A percentile compares a stretch with the other conserved stretches of the same genome.
Conservation (phyloP, 106 monocot species). For the Dactylorhiza incarnata region DNA sequence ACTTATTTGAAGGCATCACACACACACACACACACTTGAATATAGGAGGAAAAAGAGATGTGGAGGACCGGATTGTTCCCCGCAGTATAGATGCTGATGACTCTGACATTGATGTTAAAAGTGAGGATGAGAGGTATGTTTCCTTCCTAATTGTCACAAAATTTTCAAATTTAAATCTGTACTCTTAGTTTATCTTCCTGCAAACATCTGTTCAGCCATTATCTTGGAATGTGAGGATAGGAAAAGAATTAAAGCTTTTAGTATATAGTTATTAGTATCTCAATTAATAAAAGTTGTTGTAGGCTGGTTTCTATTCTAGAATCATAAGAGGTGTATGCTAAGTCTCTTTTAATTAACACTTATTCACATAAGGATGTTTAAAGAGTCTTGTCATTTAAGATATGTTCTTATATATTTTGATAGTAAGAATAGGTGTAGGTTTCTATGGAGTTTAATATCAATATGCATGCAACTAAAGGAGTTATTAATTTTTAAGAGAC, state of each 20-base stretch:
- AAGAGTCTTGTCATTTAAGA: background rate
- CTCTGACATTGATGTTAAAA: conserved; percentile 83
- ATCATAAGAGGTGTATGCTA: background rate
- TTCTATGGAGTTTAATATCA: background rate
- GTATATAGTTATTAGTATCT: background rate
- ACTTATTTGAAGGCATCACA: background rate
- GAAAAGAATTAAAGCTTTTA: background rate
- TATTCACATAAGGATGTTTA: background rate
- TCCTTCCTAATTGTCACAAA: background rate
- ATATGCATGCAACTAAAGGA: background rate
- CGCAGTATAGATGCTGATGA: conserved; percentile 91
- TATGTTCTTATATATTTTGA: background rate
- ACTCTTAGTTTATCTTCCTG: too few species aligned
- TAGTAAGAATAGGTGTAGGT: background rate
- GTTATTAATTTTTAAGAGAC: background rate
- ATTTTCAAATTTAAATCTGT: background rate
- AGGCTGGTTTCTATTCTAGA: conserved; percentile 1
- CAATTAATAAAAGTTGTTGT: background rate
- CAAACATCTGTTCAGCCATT: background rate
- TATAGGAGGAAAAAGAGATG: conserved; percentile 64
- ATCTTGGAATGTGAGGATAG: background rate
- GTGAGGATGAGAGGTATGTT: conserved; percentile 81
- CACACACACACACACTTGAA: background rate
- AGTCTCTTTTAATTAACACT: background rate
- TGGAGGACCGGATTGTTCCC: conserved; percentile 78